phyloP scores from a whole-genome alignment of 2,329 filamentous ascomycete species.

The Pseudogymnoascus sp. region DNA sequence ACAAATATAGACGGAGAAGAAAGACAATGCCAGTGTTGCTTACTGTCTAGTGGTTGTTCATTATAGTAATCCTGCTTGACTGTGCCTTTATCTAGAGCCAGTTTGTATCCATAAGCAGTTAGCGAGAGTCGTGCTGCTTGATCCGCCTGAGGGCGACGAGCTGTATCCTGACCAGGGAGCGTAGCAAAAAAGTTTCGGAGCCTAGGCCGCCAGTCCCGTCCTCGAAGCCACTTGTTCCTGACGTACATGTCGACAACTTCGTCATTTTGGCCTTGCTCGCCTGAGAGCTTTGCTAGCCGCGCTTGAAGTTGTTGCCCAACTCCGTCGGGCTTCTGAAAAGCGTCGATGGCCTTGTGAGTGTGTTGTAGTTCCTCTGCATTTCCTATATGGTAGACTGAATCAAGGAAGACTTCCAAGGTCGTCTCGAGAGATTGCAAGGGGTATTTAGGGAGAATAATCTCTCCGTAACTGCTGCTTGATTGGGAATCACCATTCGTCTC shows the following conservation, averaged over 20 bases:
- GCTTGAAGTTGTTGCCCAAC: conserved; percentile 13
- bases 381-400: neutral
- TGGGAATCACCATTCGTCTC: neutral
- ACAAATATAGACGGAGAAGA: neutral
- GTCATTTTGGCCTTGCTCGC: neutral
- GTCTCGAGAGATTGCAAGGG: neutral
- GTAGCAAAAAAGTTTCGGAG: neutral
- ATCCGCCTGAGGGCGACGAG: conserved; percentile 8
- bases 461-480: neutral
- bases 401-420: conserved; percentile 6
- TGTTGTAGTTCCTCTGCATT: neutral
- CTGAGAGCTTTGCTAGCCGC: neutral
- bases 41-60: neutral
- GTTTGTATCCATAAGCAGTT: neutral
- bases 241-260: neutral
- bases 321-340: conserved; percentile 11
- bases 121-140: neutral
- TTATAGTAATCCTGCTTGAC: neutral
- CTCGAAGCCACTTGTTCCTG: neutral
- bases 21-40: neutral
- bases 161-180: neutral
- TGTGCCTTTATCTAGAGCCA: neutral
- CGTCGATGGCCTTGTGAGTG: neutral
- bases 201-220: neutral
- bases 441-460: neutral